A percentile compares a stretch with the other conserved stretches of the same genome.
These are phyloP conservation scores for Metarhizium anisopliae DNA, from an alignment of 2,329 filamentous ascomycete species.

Conservation along the genomic window DNA sequence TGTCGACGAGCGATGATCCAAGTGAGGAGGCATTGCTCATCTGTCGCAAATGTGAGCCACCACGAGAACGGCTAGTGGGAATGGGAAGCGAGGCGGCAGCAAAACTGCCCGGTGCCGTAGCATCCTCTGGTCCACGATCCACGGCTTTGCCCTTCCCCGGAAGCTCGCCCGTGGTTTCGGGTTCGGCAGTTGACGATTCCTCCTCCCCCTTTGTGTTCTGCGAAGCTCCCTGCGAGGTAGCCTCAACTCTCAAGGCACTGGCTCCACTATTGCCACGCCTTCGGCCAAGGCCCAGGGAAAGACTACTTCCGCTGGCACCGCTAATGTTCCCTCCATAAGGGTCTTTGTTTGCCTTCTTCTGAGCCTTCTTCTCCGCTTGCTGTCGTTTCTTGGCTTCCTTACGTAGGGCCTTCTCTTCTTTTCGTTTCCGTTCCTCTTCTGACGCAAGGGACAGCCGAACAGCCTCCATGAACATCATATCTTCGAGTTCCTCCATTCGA, in stretches of 20 bases:
- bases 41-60: slow-evolving; percentile 66
- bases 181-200: slow-evolving; percentile 12
- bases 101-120: slow-evolving; percentile 18
- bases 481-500: slow-evolving; percentile 81
- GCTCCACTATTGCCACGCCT: slow-evolving; percentile 50
- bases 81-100: slow-evolving; percentile 33
- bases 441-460: slow-evolving; percentile 84
- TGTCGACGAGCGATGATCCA: slow-evolving; percentile 67
- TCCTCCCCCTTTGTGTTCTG: slow-evolving; percentile 17
- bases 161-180: slow-evolving; percentile 21
- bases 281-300: slow-evolving; percentile 52
- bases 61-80: slow-evolving; percentile 43
- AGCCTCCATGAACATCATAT: slow-evolving; percentile 98
- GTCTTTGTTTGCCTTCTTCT: slow-evolving; percentile 47
- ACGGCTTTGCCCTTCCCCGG: slow-evolving; percentile 61
- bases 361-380: slow-evolving; percentile 73
- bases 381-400: slow-evolving; percentile 82
- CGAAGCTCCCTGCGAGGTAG: slow-evolving; percentile 37
- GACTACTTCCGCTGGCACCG: slow-evolving; percentile 51
- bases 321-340: slow-evolving; percentile 26
- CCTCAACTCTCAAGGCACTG: slow-evolving; percentile 51
- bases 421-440: slow-evolving; percentile 85
- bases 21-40: slow-evolving; percentile 82
- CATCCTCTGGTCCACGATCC: slow-evolving; percentile 38
- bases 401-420: slow-evolving; percentile 43